Evolutionary conservation across 495 filamentous ascomycete genomes (phyloP).

Genomic region (Penicillium coffeae): DNA sequence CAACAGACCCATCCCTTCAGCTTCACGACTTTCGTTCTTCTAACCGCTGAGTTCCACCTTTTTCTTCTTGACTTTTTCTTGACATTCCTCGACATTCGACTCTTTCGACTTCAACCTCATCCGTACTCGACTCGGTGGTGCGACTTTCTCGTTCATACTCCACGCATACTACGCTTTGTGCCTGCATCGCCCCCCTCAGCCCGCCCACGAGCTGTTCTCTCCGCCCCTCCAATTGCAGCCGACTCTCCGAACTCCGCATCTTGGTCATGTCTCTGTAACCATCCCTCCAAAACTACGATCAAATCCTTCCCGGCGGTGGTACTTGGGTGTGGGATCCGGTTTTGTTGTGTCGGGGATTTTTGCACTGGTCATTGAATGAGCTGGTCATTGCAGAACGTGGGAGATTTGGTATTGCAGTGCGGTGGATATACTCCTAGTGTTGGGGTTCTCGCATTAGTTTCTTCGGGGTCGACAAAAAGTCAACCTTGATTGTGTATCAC

Average conservation of each 20-base stretch:
- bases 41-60: conserved; percentile 27
- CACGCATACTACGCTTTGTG: neutral
- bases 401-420: neutral
- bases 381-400: neutral
- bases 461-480: neutral
- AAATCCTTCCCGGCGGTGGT: conserved; percentile 10
- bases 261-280: conserved; percentile 18
- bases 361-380: neutral
- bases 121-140: neutral
- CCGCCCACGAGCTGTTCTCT: conserved; percentile 23
- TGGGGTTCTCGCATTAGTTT: neutral
- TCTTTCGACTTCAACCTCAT: conserved; percentile 8
- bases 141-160: conserved; percentile 1
- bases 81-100: conserved; percentile 12
- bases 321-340: conserved; percentile 13
- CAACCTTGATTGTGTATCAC: neutral
- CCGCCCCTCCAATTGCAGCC: conserved; percentile 22
- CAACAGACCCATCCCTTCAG: conserved; percentile 51
- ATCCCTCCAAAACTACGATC: neutral
- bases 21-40: conserved; percentile 44
- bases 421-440: neutral
- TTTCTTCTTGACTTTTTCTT: conserved; percentile 18
- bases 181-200: conserved; percentile 14
- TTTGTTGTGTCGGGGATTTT: conserved; percentile 1
- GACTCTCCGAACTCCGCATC: conserved; percentile 10